Conservation (phyloP, 495 filamentous ascomycete species). For the Neurospora sp. region DNA sequence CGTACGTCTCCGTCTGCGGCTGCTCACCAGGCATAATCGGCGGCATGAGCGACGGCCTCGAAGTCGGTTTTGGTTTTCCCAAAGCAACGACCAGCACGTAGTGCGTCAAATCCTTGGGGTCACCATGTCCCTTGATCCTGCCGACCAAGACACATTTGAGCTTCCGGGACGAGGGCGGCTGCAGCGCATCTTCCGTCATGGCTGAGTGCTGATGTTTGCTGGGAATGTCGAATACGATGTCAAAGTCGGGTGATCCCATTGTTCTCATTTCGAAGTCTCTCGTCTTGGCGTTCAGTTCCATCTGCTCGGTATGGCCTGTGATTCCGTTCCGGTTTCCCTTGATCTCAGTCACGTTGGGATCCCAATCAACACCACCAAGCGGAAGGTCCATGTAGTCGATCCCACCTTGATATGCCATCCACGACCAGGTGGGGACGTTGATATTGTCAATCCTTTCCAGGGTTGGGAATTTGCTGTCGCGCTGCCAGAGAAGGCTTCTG, state of each 20-base stretch:
- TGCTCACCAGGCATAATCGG: not conserved
- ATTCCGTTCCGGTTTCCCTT: not conserved
- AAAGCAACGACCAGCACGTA: conserved; percentile 3
- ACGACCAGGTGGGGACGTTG: not conserved
- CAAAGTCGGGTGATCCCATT: too few species aligned
- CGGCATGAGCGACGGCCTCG: too few species aligned
- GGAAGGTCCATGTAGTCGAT: not conserved
- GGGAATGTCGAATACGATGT: too few species aligned
- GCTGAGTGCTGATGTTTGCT: too few species aligned
- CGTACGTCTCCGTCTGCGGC: not conserved
- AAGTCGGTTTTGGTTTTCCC: not conserved
- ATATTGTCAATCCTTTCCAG: not conserved
- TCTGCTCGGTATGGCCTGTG: too few species aligned
- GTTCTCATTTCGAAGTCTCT: not conserved
- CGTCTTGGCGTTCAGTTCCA: too few species aligned
- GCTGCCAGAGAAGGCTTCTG: not conserved
- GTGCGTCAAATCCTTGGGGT: too few species aligned
- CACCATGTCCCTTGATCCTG: too few species aligned
- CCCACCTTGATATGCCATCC: not conserved
- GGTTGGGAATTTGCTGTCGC: not conserved
- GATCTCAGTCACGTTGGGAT: conserved; percentile 3
- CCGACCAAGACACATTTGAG: too few species aligned
- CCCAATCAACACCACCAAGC: conserved; percentile 14
- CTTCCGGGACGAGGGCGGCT: too few species aligned
- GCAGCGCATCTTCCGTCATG: too few species aligned